Evolutionary conservation across 2,329 filamentous ascomycete genomes (phyloP).

Genomic region (Diplodia intermedia): DNA sequence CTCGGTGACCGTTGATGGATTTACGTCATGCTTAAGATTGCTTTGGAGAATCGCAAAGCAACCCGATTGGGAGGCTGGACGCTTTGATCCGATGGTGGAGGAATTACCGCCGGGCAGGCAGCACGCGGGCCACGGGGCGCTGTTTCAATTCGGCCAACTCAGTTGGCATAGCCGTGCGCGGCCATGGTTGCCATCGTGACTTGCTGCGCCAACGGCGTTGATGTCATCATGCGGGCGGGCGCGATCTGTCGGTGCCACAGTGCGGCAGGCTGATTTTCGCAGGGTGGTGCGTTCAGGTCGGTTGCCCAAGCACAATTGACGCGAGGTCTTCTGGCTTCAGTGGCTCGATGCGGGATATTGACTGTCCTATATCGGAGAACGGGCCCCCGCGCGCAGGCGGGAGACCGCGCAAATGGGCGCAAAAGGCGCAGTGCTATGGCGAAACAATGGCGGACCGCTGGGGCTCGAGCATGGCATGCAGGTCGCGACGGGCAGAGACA

Average conservation of each 20-base stretch:
- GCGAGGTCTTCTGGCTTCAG: neutral
- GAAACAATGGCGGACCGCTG: neutral
- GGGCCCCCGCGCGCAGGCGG: neutral
- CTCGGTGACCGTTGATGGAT: neutral
- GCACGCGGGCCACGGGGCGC: neutral
- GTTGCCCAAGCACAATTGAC: neutral
- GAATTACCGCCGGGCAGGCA: neutral
- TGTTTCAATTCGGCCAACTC: neutral
- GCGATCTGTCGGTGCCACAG: neutral
- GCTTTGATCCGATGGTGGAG: neutral
- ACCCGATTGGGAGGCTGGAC: neutral
- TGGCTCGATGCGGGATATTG: constrained; percentile 20
- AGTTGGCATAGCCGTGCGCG: neutral
- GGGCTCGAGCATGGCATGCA: constrained; percentile 18
- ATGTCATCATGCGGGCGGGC: constrained; percentile 25
- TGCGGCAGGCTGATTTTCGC: constrained; percentile 5
- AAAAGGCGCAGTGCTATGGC: neutral
- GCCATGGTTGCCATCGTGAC: neutral
- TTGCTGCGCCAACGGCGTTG: neutral
- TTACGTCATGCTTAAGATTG: neutral
- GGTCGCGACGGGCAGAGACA: neutral
- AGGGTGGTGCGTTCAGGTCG: neutral
- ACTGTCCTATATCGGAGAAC: constrained; percentile 29
- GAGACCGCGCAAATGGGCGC: constrained; percentile 8
- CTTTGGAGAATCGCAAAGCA: neutral